These are phyloP conservation scores for Filobasidium floriforme DNA, from an alignment of 768 basidiomycete species.

Conservation along the genomic window DNA sequence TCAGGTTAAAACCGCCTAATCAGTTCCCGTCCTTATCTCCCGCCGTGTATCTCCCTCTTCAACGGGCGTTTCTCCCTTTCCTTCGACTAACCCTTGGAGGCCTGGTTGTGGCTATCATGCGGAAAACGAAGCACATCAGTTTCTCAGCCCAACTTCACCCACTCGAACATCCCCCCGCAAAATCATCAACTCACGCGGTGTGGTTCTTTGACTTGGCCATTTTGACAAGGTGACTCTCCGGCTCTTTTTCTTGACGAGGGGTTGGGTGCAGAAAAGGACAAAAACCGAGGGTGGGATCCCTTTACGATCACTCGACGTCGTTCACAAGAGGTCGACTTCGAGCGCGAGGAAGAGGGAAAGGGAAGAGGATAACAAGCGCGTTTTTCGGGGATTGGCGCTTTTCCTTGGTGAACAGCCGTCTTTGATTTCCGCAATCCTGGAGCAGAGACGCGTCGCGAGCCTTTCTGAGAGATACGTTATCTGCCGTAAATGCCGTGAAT, in stretches of 20 bases:
- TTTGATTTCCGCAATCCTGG: background rate
- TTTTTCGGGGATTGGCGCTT: constrained; percentile 10
- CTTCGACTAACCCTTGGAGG: constrained; percentile 57
- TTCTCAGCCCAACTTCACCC: too few species aligned
- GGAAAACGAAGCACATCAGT: constrained; percentile 19
- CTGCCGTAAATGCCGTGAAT: too few species aligned
- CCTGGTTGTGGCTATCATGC: constrained; percentile 78
- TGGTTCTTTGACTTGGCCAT: constrained; percentile 98
- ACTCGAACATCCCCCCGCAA: too few species aligned
- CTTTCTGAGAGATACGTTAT: too few species aligned
- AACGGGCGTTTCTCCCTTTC: background rate
- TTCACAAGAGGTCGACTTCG: background rate
- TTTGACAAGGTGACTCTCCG: constrained; percentile 15
- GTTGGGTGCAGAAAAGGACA: background rate
- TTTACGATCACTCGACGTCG: background rate
- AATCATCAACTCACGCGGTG: constrained; percentile 50
- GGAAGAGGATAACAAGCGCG: background rate
- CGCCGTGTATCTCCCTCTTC: background rate
- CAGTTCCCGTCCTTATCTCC: constrained; percentile 2
- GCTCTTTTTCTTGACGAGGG: constrained; percentile 11
- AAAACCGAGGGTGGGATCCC: background rate
- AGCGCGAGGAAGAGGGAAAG: background rate
- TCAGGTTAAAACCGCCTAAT: background rate
- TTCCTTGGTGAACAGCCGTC: background rate
- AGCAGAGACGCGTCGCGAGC: background rate